These are phyloP conservation scores for Monosporascus cannonballus DNA, from an alignment of 2,329 filamentous ascomycete genomes.

Conservation along the genomic window DNA sequence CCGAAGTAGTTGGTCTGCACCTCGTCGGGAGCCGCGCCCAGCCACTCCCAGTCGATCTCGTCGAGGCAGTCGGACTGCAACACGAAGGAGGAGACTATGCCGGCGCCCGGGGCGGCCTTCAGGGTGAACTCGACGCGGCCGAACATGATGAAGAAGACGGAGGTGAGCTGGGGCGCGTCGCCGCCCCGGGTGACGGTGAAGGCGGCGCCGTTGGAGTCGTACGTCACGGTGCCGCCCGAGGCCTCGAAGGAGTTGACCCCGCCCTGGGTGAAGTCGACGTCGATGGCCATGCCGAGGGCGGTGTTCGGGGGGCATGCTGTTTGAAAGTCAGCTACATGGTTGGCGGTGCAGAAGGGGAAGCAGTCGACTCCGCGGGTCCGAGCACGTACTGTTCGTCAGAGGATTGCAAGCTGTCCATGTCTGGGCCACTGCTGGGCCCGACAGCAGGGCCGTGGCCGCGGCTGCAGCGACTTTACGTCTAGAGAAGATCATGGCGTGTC, in stretches of 20 bases:
- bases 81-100: slow-evolving; percentile 90
- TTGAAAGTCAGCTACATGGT: slow-evolving; percentile 8
- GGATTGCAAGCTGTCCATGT: slow-evolving; percentile 27
- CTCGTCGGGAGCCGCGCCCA: slow-evolving; percentile 68
- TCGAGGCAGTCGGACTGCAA: slow-evolving; percentile 87
- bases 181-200: slow-evolving; percentile 76
- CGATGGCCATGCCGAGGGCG: slow-evolving; percentile 75
- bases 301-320: slow-evolving; percentile 67
- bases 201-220: slow-evolving; percentile 67
- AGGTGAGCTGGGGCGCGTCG: slow-evolving; percentile 79
- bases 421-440: slow-evolving; percentile 18
- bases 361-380: background rate
- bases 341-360: background rate
- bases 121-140: slow-evolving; percentile 81
- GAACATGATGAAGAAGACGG: slow-evolving; percentile 99
- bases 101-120: slow-evolving; percentile 79
- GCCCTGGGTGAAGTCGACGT: slow-evolving; percentile 77
- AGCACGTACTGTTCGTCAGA: slow-evolving; percentile 20
- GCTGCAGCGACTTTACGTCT: slow-evolving; percentile 13
- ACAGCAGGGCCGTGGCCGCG: slow-evolving; percentile 14
- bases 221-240: slow-evolving; percentile 61
- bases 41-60: slow-evolving; percentile 97
- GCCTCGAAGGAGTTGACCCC: slow-evolving; percentile 72
- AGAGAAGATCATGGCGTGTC: slow-evolving; percentile 16
- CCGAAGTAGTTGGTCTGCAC: slow-evolving; percentile 98